Base-by-base conservation (phyloP, 1,284 basidiomycete species). In the Vanrija sp. region DNA sequence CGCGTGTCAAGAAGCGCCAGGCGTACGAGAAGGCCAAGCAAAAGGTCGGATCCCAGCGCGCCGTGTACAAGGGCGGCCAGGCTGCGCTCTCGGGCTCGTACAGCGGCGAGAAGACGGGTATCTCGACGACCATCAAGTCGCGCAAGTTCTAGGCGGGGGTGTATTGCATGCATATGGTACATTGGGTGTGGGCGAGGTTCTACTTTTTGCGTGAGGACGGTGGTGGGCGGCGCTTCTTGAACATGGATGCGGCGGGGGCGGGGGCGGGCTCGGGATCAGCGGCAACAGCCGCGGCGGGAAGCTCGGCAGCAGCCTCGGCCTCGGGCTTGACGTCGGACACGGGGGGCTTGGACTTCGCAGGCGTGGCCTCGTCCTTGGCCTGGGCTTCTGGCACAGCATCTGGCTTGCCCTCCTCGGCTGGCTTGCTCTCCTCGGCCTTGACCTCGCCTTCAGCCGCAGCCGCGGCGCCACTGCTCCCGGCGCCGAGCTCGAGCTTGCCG, bases 21-120 rank as follows among this genome's bases (percentile, higher is more conserved):
- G 86, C 84, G 68, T 97, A 86, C 80, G 92, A 93, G 68, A 87
- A 95, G 77, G 93, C 92, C 56, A 88, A 94, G 80, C 90, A 88
- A 79, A 91, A 87, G 76, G 79, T 96, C 18, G 80, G 85, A 23
- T 91, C 87, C 25, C 89, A 93, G 75, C 87, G 89, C 72, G 85
- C 91, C 19, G 82, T 92, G 23, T 96, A 85, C 82, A 93, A 88
- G 73, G 90, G 90, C 56, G 89, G 90, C 31, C 78, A 88, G 55
- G 81, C 70, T 12, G 71, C 75, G 7, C 67, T 75, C 36, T 71
- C 69, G 3, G 77, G 78, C 2, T 63, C 69, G 31, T 82, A 82
- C 65, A 64, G 70, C 22, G 81, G 81, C 62, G 81, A 83, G 64
- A 77, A 77, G 69, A 80, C 77, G 46, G 93, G 92, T 81, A 94